Base-by-base conservation (phyloP, 2,329 filamentous ascomycete genomes). In the Byssochlamys sp. region DNA sequence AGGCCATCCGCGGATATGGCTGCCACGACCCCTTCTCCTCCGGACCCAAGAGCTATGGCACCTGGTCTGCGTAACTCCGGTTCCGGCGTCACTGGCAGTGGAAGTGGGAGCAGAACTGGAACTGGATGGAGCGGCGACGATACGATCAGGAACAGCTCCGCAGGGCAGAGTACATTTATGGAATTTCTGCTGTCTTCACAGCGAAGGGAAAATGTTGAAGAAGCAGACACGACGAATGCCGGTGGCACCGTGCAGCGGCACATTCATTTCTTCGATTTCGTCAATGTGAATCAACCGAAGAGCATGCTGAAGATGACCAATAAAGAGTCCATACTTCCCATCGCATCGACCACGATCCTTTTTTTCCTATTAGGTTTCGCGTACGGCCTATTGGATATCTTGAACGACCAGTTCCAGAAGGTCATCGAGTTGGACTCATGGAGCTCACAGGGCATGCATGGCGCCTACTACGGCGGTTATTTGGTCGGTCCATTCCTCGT, bases 281-380 rank as follows among this genome's bases (percentile, higher is more conserved):
- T 86, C 51, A 80, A 84, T 59, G 79, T 84, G 66, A 76, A 76
- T 55, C 72, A 76, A 29, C 77, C 77, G 45, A 82, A 82, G 64
- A 84, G 81, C 61, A 81, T 86, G 73, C 77, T 84, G 1, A 76
- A 83, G 14, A 71, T 84, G 67, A 82, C 74, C 31, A 82, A 79
- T 59, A 73, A 75, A 55, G 81, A 86, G 62, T 84, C 81, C 0
- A 66, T 84, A 9, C 80, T 81, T 39, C 82, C 83, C 0, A 77
- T 83, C 25, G 73, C 79, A 1, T 62, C 90, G 61, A 90, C 95
- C 25, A 89, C 88, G 1, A 81, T 91, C 5, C 77, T 96, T 0
- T 95, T 96, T 73, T 85, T 95, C 62, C 77, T 96, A 2, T 95
- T 90, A 91, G 91, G 91, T 0, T 87, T 96, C 58, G 91, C 90